These are phyloP conservation scores for Aspergillus phoenicis DNA, from an alignment of 2,329 filamentous ascomycete species.

Conservation along the genomic window DNA sequence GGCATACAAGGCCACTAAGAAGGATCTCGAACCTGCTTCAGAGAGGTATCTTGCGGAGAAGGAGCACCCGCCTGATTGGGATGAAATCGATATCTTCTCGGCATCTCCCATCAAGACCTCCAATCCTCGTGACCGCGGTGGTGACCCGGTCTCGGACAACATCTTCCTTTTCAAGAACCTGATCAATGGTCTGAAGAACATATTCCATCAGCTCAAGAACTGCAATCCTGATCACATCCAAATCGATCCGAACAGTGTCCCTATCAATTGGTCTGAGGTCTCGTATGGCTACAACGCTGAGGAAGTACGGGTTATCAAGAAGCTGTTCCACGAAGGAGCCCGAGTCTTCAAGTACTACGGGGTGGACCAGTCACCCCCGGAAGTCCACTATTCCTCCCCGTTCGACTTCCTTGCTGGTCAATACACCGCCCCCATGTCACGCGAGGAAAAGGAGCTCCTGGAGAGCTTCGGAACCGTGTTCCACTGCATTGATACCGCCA, in stretches of 20 bases:
- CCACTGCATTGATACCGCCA: slow-evolving; percentile 96
- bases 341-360: slow-evolving; percentile 97
- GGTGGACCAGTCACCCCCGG: slow-evolving; percentile 74
- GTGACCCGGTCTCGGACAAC: slow-evolving; percentile 92
- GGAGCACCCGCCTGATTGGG: slow-evolving; percentile 84
- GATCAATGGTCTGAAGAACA: slow-evolving; percentile 92
- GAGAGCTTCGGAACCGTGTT: slow-evolving; percentile 99
- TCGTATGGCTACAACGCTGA: slow-evolving; percentile 96
- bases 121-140: slow-evolving; percentile 83
- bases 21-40: slow-evolving; percentile 65
- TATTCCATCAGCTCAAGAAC: slow-evolving; percentile 89
- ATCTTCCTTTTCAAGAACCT: slow-evolving; percentile 97
- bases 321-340: slow-evolving; percentile 94
- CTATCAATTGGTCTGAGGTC: slow-evolving; percentile 90
- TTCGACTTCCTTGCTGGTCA: slow-evolving; percentile 93
- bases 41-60: slow-evolving; percentile 86
- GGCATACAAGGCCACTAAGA: slow-evolving; percentile 74
- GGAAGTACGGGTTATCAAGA: slow-evolving; percentile 94
- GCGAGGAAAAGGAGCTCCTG: slow-evolving; percentile 95
- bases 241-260: slow-evolving; percentile 76
- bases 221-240: slow-evolving; percentile 73
- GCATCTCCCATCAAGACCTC: slow-evolving; percentile 96
- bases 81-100: slow-evolving; percentile 95
- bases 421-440: slow-evolving; percentile 89
- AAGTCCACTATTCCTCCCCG: slow-evolving; percentile 75